Evolutionary conservation across 305 asterid genomes (phyloP).

Genomic region (Rubia balearica): DNA sequence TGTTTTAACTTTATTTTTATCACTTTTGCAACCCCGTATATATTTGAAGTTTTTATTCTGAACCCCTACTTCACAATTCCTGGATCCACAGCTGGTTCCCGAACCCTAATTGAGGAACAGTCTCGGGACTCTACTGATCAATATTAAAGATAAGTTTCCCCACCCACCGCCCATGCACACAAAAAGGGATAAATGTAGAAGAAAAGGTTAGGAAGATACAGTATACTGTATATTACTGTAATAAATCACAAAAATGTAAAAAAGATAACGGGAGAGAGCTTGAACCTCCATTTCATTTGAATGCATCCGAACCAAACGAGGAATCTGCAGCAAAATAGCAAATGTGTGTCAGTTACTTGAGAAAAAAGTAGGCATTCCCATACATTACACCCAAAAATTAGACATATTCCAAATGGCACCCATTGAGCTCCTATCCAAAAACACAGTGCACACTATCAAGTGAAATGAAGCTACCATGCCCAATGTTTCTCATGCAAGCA

Average conservation of each 20-base stretch:
- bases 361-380: neutral
- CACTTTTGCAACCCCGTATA: neutral
- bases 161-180: neutral
- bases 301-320: constrained; percentile 97
- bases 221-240: neutral
- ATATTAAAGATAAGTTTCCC: neutral
- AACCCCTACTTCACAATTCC: neutral
- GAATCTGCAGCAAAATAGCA: constrained; percentile 49
- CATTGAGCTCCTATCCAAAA: neutral
- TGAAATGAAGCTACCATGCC: neutral
- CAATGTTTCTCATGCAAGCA: constrained; percentile 2
- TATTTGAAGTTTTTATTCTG: neutral
- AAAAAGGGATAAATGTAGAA: neutral
- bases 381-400: neutral
- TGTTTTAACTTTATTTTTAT: neutral
- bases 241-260: neutral
- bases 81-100: neutral
- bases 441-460: neutral
- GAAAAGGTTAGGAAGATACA: neutral
- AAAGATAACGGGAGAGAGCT: neutral
- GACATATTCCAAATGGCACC: neutral
- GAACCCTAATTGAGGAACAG: neutral
- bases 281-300: constrained; percentile 98
- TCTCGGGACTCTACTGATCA: neutral
- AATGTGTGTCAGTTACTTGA: constrained; percentile 10